phyloP scores from a whole-genome alignment of 148 eudicot genomes.

The Talinum fruticosum region DNA sequence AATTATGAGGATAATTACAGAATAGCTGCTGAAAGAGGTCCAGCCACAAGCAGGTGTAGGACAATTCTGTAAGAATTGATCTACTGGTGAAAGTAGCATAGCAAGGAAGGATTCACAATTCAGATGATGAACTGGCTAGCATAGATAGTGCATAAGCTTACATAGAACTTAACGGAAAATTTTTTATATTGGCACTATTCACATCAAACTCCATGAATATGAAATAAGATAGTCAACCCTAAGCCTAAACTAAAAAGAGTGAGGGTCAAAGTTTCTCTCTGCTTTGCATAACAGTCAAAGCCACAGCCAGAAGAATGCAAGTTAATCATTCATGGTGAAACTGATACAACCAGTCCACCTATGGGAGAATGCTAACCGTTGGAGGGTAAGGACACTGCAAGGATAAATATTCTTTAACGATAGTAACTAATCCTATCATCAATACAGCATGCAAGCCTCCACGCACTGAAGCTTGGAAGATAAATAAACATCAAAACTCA shows the following conservation, averaged over 20 bases:
- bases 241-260: neutral
- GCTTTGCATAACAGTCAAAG: neutral
- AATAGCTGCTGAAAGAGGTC: neutral
- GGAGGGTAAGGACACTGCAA: neutral
- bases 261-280: neutral
- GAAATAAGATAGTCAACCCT: neutral
- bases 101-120: neutral
- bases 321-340: conserved; percentile 1
- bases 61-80: neutral
- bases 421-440: neutral
- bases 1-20: neutral
- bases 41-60: neutral
- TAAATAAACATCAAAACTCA: neutral
- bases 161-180: neutral
- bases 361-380: neutral
- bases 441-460: neutral
- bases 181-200: neutral
- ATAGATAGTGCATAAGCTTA: neutral
- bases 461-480: neutral
- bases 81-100: neutral
- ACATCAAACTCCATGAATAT: neutral
- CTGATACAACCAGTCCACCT: neutral
- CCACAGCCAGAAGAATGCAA: neutral
- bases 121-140: neutral
- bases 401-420: neutral